Base-by-base conservation (phyloP, 148 eudicot genomes). In the Amaranthus cruentus region DNA sequence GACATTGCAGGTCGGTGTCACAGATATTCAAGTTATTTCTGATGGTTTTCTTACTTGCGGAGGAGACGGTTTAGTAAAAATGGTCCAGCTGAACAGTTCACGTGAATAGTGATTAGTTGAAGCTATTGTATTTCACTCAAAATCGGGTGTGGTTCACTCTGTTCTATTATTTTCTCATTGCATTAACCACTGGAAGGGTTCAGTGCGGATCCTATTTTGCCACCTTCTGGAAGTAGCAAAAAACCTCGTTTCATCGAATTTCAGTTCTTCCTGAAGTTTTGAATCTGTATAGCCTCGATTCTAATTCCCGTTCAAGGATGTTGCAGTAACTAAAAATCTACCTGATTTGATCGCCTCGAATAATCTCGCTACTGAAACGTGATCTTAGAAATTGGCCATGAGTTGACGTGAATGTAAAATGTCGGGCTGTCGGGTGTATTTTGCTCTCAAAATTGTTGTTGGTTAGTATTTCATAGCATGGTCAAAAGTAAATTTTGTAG, bases 21-120 rank as follows among this genome's bases (percentile, higher is more conserved):
- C 98, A 10, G 98, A 92, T 76, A 88, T 92, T 73, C 88, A 86
- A 83, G 90, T 87, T 63, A 83, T 86, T 68, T 78, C 96, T 52
- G 70, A 82, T 81, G 98, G 98, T 49, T 92, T 92, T 70, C 82
- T 92, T 66, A 67, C 93, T 7, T 92, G 98, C 69, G 98, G 98
- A 51, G 96, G 93, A 58, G 98, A 92, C 73, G 93, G 98, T 52
- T 67, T 80, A n/a, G 96, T 92, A 58, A 92, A 88, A 77, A 67
- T 79, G 66, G 81, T 89, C 65, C 82, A 84, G 82, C 84, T 92
- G 57, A 73, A 79, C 59, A 84, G 84, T 73, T 63, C 42, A 60
- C 64, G 8, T 8, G 9, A 7, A 62, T 7, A 42, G 12, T 42
- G n/a, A 62, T 0, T 43, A 0, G 47, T 21, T 42, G 66, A 8